Percentiles rank a stretch among this genome's conserved stretches.
Evolutionary conservation across 2,329 filamentous ascomycete species (phyloP).

Genomic region (Ophiostoma sp.): DNA sequence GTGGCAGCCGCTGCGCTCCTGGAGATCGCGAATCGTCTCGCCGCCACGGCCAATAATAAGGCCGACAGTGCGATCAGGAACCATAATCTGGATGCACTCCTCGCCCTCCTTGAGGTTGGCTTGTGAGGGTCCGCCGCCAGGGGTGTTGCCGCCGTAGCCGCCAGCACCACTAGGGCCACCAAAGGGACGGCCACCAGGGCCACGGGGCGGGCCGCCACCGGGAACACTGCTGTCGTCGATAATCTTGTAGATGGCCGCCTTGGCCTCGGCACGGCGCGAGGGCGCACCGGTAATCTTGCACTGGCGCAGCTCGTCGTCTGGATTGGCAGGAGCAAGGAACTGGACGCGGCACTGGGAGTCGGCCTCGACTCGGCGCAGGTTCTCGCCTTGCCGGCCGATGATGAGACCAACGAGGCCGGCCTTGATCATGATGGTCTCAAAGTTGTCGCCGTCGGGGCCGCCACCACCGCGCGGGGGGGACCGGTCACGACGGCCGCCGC

Average conservation of each 20-base stretch:
- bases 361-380: slow-evolving; percentile 74
- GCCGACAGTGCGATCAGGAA: slow-evolving; percentile 86
- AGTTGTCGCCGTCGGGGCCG: slow-evolving; percentile 56
- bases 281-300: slow-evolving; percentile 79
- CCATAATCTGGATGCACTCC: slow-evolving; percentile 87
- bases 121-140: slow-evolving; percentile 35
- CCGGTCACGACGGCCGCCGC: slow-evolving; percentile 36
- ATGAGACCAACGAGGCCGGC: slow-evolving; percentile 83
- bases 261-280: slow-evolving; percentile 68
- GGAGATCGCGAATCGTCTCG: slow-evolving; percentile 86
- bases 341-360: slow-evolving; percentile 81
- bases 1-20: slow-evolving; percentile 88
- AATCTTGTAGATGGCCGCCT: slow-evolving; percentile 77
- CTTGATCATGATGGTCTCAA: slow-evolving; percentile 80
- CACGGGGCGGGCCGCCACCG: slow-evolving; percentile 27
- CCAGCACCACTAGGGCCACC: slow-evolving; percentile 36
- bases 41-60: slow-evolving; percentile 91
- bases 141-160: slow-evolving; percentile 31
- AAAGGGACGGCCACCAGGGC: slow-evolving; percentile 28
- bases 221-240: slow-evolving; percentile 70
- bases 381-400: slow-evolving; percentile 86
- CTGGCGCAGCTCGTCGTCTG: slow-evolving; percentile 66
- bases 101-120: slow-evolving; percentile 65
- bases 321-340: slow-evolving; percentile 72
- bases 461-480: slow-evolving; percentile 24